Evolutionary conservation across 1,284 basidiomycete genomes (phyloP), one percentile per base, ranked within the genome.

Genomic region (Austropuccinia psidii): DNA sequence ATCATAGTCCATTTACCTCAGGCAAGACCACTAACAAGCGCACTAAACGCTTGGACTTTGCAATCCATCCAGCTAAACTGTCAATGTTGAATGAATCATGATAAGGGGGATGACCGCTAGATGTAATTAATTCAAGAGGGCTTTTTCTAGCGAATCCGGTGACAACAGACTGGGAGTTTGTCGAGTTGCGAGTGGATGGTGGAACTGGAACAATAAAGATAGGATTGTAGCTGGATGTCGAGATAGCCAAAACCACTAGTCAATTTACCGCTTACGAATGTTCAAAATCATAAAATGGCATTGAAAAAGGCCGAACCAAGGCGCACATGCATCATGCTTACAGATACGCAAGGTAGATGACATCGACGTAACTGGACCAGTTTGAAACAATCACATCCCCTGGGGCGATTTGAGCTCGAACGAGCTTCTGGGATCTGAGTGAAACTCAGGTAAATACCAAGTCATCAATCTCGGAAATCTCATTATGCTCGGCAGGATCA

Each of bases 301-400:
- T 37, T 11, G 29, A 58, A 29, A 45, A n/a, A 41, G 58, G 45
- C 39, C 15, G 13, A 58, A 50, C 13, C 15, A 43, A 33, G 45
- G n/a, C 50, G 27, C 43, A 45, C 35, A 21, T 69, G 37, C 15
- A 47, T 31, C 24, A 41, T 21, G 58, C 69, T 62, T 61, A 72
- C 69, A 72, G 33, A 60, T 62, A 62, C 39, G 47, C 57, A 45
- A 72, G 58, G 37, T 72, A 72, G n/a, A 72, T 52, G 31, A 72
- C 39, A 9, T 72, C 69, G 15, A 72, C 58, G 49, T 62, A 72
- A 39, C 69, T 72, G 41, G 55, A 72, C 69, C 69, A 72, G 27
- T 72, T 72, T 15, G 47, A 52, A 6, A 72, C 69, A 13, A 72
- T 41, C 47, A 72, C 33, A 50, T 72, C 69, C 4, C 69, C 69